Percentiles rank a stretch among this genome's conserved stretches.
These are phyloP conservation scores for Entrophospora sp. DNA, from an alignment of 192 early-diverging fungal species.

Conservation along the genomic window DNA sequence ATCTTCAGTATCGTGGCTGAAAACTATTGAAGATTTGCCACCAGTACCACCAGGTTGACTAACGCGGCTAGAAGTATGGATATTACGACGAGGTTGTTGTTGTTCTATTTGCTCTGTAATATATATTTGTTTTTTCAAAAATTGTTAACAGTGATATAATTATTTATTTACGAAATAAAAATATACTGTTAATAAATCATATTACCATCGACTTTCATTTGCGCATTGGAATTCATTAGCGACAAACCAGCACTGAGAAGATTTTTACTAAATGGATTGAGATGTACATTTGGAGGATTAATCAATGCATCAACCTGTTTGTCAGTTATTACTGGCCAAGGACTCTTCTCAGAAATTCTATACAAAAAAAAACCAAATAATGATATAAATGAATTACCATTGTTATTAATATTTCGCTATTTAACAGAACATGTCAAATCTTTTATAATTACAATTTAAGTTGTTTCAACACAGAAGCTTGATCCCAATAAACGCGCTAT, in stretches of 20 bases:
- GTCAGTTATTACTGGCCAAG: slow-evolving; percentile 31
- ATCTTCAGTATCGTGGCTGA: background rate
- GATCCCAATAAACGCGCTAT: slow-evolving; percentile 9
- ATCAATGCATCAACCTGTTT: slow-evolving; percentile 27
- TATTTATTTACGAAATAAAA: too few species aligned
- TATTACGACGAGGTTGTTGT: background rate
- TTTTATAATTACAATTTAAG: slow-evolving; percentile 7
- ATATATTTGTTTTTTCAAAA: too few species aligned
- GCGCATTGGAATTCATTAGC: too few species aligned
- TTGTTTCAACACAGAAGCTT: slow-evolving; percentile 2
- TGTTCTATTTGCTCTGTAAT: too few species aligned
- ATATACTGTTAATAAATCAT: too few species aligned
- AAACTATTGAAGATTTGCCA: background rate
- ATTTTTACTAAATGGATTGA: slow-evolving; percentile 28
- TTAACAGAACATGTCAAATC: too few species aligned
- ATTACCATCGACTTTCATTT: too few species aligned
- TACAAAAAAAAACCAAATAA: background rate
- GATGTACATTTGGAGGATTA: slow-evolving; percentile 18
- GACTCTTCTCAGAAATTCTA: background rate
- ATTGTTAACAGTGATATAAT: too few species aligned
- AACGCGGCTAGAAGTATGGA: slow-evolving; percentile 1
- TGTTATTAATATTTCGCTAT: too few species aligned
- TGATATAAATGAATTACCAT: too few species aligned
- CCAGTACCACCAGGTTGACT: slow-evolving; percentile 4
- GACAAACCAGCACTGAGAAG: slow-evolving; percentile 8